These are phyloP conservation scores for Peziza echinospora DNA, from an alignment of 495 filamentous ascomycete genomes.

Conservation along the genomic window DNA sequence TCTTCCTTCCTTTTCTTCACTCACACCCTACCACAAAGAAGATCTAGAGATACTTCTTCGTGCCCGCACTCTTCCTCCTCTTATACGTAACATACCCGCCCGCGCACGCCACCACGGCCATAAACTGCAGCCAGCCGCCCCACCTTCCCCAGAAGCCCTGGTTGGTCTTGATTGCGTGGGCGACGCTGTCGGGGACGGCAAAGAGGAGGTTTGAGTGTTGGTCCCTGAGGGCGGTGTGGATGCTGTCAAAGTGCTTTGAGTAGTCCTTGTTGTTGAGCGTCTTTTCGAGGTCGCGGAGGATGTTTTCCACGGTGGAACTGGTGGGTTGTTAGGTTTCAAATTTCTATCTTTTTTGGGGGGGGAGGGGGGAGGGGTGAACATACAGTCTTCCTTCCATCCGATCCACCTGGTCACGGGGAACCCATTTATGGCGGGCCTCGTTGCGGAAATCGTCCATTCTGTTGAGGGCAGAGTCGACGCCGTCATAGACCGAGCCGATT, in stretches of 20 bases:
- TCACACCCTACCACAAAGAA: too few species aligned
- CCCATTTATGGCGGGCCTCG: conserved; percentile 29
- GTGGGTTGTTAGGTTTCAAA: conserved; percentile 15
- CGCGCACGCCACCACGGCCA: conserved; percentile 49
- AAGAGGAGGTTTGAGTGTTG: conserved; percentile 32
- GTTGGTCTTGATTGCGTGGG: conserved; percentile 29
- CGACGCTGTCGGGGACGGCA: conserved; percentile 13
- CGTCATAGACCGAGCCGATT: conserved; percentile 16
- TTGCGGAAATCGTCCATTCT: conserved; percentile 38
- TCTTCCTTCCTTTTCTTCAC: too few species aligned
- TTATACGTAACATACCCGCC: conserved; percentile 63
- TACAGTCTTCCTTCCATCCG: conserved; percentile 28
- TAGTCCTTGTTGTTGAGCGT: conserved; percentile 56
- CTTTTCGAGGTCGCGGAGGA: conserved; percentile 32
- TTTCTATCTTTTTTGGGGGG: conserved; percentile 1
- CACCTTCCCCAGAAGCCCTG: conserved; percentile 44
- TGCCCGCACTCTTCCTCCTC: conserved; percentile 44
- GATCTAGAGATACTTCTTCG: conserved; percentile 85
- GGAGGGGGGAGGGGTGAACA: background rate
- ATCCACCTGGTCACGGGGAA: conserved; percentile 32
- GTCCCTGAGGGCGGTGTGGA: conserved; percentile 50
- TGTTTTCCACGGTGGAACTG: conserved; percentile 33
- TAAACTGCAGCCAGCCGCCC: conserved; percentile 53
- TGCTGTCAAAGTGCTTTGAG: conserved; percentile 40
- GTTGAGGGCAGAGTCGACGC: conserved; percentile 15